phyloP scores from a whole-genome alignment of 2,329 filamentous ascomycete species.

The Sordariomycetes sp. region DNA sequence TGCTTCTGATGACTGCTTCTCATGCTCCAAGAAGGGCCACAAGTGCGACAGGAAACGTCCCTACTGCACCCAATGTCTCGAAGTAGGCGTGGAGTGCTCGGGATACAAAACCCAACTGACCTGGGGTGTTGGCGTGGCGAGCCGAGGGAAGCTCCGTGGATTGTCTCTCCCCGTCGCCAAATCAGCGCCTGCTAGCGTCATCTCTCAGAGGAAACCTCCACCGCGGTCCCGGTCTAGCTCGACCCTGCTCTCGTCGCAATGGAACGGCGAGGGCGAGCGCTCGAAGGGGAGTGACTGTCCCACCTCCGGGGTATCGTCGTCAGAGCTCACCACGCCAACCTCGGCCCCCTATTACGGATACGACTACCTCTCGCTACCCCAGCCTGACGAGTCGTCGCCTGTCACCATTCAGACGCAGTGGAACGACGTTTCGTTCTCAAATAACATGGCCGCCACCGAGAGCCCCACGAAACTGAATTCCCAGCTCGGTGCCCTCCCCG shows the following conservation, averaged over 20 bases:
- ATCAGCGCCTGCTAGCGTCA: slow-evolving; percentile 38
- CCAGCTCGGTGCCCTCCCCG: slow-evolving; percentile 26
- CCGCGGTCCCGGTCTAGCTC: slow-evolving; percentile 35
- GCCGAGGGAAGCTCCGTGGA: slow-evolving; percentile 85
- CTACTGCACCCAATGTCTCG: slow-evolving; percentile 90
- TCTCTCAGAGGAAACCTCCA: slow-evolving; percentile 34
- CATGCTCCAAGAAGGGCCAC: slow-evolving; percentile 72
- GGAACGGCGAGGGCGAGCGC: background rate
- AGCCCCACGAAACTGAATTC: slow-evolving; percentile 28
- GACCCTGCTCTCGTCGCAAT: slow-evolving; percentile 14
- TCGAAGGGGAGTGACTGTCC: background rate
- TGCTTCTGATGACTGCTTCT: slow-evolving; percentile 90
- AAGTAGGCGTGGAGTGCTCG: slow-evolving; percentile 83
- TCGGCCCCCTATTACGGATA: slow-evolving; percentile 14
- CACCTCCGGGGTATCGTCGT: background rate
- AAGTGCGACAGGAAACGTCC: slow-evolving; percentile 87
- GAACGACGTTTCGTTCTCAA: slow-evolving; percentile 10
- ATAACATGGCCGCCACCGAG: slow-evolving; percentile 17
- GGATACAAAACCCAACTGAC: slow-evolving; percentile 96
- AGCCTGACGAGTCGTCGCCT: slow-evolving; percentile 29
- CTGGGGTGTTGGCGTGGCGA: slow-evolving; percentile 93
- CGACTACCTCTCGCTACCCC: slow-evolving; percentile 42
- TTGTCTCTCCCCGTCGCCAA: slow-evolving; percentile 65
- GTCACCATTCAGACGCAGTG: slow-evolving; percentile 28
- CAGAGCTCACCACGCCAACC: slow-evolving; percentile 6